Evolutionary conservation across 2,329 filamentous ascomycete species (phyloP), one percentile per base, ranked within the genome.

Genomic region (Didymella exigua): DNA sequence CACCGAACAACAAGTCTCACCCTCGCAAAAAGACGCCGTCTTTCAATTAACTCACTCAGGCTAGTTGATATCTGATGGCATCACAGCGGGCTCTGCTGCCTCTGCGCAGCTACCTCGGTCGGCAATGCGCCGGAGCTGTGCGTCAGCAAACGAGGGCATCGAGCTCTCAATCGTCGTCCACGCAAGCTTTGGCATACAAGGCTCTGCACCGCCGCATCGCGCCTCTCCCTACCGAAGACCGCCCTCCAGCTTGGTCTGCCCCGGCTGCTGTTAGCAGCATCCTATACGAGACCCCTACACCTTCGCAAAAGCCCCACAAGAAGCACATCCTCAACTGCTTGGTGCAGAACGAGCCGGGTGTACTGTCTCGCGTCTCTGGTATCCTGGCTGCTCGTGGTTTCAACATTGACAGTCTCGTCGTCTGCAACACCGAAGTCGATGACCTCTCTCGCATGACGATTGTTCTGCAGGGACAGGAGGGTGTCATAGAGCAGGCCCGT

Each of bases 391-490:
- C 95, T 37, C 87, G 95, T 55, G 95, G 95, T 63, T 99, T 99
- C 86, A 99, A 99, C 82, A 99, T 99, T 71, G 95, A 99, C 83
- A 96, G 90, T 49, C 82, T 99, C 61, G 95, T 99, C 50, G 95
- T 99, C 58, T 99, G 95, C 82, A 95, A 90, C 78, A 99, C 95
- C 59, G 95, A 99, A 78, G 93, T 99, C 23, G 90, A 93, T 68
- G 95, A 99, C 71, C 83, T 99, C 48, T 96, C 91, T 29, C 92
- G 95, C 73, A 99, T 99, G 95, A 99, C 95, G 53, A 98, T 99
- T 71, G 95, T 99, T 63, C 84, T 99, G 47, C 92, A 92, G 51
- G 95, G 95, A 13, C 93, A 97, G 78, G 95, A 98, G 70, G 93
- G 93, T 49, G 93, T 98, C 30, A 92, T 99, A 24, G 95, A 99